Evolutionary conservation across 257 asterid genomes (phyloP).

Genomic region (Scutellaria baicalensis): DNA sequence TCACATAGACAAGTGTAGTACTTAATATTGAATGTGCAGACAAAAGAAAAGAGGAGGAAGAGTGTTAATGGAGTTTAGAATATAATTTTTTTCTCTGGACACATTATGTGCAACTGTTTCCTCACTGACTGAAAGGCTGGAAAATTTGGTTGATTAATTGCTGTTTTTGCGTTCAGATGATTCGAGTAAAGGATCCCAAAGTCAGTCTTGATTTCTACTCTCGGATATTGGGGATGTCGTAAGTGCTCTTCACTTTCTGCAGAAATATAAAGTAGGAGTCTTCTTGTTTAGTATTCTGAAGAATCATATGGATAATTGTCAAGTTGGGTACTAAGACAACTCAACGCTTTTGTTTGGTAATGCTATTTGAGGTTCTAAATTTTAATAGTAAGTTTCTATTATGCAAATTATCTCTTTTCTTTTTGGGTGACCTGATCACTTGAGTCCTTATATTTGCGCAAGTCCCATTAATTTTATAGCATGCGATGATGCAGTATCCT

Average conservation of each 20-base stretch:
- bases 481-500: not conserved
- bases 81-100: not conserved
- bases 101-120: not conserved
- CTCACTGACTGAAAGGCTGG: no score
- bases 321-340: not conserved
- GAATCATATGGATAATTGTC: not conserved
- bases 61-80: not conserved
- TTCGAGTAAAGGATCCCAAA: constrained; percentile 90
- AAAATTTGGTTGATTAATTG: constrained; percentile 6
- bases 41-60: not conserved
- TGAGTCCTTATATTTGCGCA: not conserved
- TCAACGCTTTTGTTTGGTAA: not conserved
- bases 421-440: not conserved
- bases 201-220: constrained; percentile 94
- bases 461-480: not conserved
- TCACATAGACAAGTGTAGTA: not conserved
- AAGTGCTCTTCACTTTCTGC: constrained; percentile 31
- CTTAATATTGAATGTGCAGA: not conserved
- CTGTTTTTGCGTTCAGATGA: constrained; percentile 52
- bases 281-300: not conserved
- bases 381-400: not conserved
- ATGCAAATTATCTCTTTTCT: not conserved
- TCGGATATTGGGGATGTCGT: constrained; percentile 89
- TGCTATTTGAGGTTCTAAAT: not conserved
- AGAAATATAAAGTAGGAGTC: not conserved